Evolutionary conservation across 2,329 filamentous ascomycete species (phyloP).

Genomic region (Paraphaeosphaeria minitans): DNA sequence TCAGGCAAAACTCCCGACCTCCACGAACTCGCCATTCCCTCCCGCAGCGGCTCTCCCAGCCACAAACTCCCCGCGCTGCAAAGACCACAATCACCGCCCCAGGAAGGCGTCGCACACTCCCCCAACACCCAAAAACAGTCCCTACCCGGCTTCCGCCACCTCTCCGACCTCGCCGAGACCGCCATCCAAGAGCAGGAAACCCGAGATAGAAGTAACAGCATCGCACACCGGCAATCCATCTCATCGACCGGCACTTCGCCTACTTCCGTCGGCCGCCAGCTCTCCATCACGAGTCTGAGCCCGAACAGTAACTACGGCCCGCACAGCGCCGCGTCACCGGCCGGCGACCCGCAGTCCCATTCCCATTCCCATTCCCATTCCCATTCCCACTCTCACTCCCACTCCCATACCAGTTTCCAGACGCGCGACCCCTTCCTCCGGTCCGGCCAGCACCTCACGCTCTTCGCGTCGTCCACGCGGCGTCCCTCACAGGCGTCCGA

Average conservation of each 20-base stretch:
- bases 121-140: slow-evolving; percentile 33
- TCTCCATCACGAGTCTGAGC: slow-evolving; percentile 42
- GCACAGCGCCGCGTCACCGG: slow-evolving; percentile 41
- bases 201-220: slow-evolving; percentile 26
- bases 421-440: slow-evolving; percentile 39
- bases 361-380: slow-evolving; percentile 25
- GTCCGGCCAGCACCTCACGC: slow-evolving; percentile 32
- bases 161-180: slow-evolving; percentile 43
- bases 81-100: slow-evolving; percentile 36
- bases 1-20: slow-evolving; percentile 37
- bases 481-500: slow-evolving; percentile 47
- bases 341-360: slow-evolving; percentile 30
- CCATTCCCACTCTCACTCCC: slow-evolving; percentile 23
- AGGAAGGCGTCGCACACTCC: slow-evolving; percentile 34
- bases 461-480: slow-evolving; percentile 32
- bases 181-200: slow-evolving; percentile 39
- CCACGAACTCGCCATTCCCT: slow-evolving; percentile 39
- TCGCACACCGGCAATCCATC: slow-evolving; percentile 43
- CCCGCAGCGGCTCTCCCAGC: slow-evolving; percentile 30
- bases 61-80: slow-evolving; percentile 46
- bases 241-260: slow-evolving; percentile 45
- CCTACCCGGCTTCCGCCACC: slow-evolving; percentile 41
- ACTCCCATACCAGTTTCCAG: slow-evolving; percentile 22
- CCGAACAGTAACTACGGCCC: slow-evolving; percentile 15
- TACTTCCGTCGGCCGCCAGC: slow-evolving; percentile 37